A percentile compares a stretch with the other conserved stretches of the same genome.
phyloP scores from a whole-genome alignment of 2,329 filamentous ascomycete genomes.

The Cordyceps pruinosa region DNA sequence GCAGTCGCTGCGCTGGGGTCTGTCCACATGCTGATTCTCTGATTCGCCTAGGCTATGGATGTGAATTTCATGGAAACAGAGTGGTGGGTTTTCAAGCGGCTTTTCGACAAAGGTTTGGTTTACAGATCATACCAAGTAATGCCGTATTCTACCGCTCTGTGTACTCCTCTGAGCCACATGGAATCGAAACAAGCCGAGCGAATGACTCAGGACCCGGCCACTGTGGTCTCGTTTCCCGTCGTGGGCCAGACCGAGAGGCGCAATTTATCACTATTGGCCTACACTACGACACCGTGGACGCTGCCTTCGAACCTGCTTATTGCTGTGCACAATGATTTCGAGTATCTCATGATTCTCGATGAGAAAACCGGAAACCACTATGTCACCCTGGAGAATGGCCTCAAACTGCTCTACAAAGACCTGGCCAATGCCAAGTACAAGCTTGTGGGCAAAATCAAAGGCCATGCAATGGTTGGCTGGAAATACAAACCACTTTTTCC shows the following conservation, averaged over 20 bases:
- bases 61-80: conserved; percentile 68
- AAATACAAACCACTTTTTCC: conserved; percentile 65
- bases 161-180: conserved; percentile 68
- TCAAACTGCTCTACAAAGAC: conserved; percentile 67
- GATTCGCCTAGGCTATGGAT: conserved; percentile 64
- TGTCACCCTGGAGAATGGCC: conserved; percentile 59
- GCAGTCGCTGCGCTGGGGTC: conserved; percentile 22
- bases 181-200: conserved; percentile 72
- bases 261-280: conserved; percentile 45
- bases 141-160: conserved; percentile 69
- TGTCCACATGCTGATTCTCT: not conserved
- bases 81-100: conserved; percentile 73
- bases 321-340: conserved; percentile 67
- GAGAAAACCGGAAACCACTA: conserved; percentile 60
- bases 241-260: conserved; percentile 54
- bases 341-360: conserved; percentile 69
- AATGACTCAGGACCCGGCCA: conserved; percentile 65
- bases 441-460: conserved; percentile 59
- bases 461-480: conserved; percentile 63
- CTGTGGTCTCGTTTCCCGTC: conserved; percentile 65
- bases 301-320: conserved; percentile 70
- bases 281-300: conserved; percentile 74
- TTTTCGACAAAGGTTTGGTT: conserved; percentile 64
- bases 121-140: conserved; percentile 69
- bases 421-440: conserved; percentile 72